phyloP scores from a whole-genome alignment of 116 monocot genomes.

The Cymodocea nodosa region DNA sequence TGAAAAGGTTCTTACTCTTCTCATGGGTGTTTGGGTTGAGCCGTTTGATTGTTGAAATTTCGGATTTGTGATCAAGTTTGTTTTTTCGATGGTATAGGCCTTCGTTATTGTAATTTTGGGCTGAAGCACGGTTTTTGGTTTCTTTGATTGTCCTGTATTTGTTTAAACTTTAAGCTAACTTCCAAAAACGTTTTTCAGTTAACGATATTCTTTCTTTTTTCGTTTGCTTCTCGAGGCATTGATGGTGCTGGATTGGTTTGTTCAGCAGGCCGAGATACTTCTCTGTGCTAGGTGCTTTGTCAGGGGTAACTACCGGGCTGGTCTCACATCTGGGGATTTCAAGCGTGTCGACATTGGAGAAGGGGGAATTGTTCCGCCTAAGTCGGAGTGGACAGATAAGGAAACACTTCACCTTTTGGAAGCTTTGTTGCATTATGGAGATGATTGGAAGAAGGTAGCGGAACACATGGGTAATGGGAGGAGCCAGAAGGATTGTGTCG shows the following conservation, averaged over 20 bases:
- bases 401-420: slow-evolving; percentile 93
- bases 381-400: slow-evolving; percentile 88
- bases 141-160: not conserved
- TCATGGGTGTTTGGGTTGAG: not conserved
- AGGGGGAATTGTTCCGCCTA: slow-evolving; percentile 22
- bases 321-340: slow-evolving; percentile 72
- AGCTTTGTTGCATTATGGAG: slow-evolving; percentile 69
- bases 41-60: not conserved
- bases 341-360: slow-evolving; percentile 62
- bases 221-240: not conserved
- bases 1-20: slow-evolving; percentile 4
- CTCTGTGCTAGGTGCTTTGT: slow-evolving; percentile 90
- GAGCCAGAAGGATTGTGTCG: slow-evolving; percentile 74
- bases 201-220: not conserved
- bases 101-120: not conserved
- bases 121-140: not conserved
- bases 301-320: slow-evolving; percentile 65
- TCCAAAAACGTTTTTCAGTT: not conserved
- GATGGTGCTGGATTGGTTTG: not conserved
- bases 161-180: not conserved
- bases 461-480: slow-evolving; percentile 81
- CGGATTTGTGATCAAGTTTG: not conserved
- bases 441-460: slow-evolving; percentile 94
- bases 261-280: slow-evolving; percentile 50
- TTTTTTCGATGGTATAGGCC: not conserved